Evolutionary conservation across 2,329 filamentous ascomycete genomes (phyloP).

Genomic region (Orbilia blumenaviensis): DNA sequence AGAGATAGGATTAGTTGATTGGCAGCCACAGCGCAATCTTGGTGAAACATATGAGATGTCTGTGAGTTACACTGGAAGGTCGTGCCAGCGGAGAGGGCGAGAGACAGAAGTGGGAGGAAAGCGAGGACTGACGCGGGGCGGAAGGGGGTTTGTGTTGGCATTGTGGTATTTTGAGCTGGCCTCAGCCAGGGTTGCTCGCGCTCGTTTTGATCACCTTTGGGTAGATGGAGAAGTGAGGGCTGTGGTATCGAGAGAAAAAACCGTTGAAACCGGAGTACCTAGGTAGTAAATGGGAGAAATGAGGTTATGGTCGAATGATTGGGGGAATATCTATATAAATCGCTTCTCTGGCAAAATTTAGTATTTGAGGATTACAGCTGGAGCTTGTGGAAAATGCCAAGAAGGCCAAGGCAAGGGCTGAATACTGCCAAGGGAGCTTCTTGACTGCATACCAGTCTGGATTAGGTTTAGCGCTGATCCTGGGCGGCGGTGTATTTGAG

Average conservation of each 20-base stretch:
- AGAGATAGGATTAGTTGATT: conserved; percentile 40
- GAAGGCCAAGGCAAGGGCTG: conserved; percentile 36
- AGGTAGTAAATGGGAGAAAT: background rate
- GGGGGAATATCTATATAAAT: conserved; percentile 18
- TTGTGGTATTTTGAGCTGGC: conserved; percentile 40
- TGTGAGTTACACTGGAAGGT: conserved; percentile 47
- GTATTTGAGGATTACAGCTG: conserved; percentile 28
- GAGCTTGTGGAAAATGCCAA: conserved; percentile 25
- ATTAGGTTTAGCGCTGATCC: conserved; percentile 38
- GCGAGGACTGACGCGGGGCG: conserved; percentile 20
- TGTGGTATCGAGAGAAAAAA: background rate
- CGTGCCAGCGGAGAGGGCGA: conserved; percentile 28
- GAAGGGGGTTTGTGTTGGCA: conserved; percentile 36
- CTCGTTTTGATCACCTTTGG: too few species aligned
- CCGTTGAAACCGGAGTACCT: background rate
- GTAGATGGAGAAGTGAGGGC: background rate
- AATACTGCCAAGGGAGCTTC: conserved; percentile 21
- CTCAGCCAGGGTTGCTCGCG: background rate
- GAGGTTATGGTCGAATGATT: background rate
- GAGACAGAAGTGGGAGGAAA: conserved; percentile 15
- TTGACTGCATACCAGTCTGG: conserved; percentile 3
- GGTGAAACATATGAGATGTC: conserved; percentile 24
- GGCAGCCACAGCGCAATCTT: conserved; percentile 34
- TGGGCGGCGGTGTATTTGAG: conserved; percentile 33
- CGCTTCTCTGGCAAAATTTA: background rate